Percentiles rank a stretch among this genome's conserved stretches.
These are phyloP conservation scores for Metschnikowia gruessii DNA, from an alignment of 805 yeast genomes.

Conservation along the genomic window DNA sequence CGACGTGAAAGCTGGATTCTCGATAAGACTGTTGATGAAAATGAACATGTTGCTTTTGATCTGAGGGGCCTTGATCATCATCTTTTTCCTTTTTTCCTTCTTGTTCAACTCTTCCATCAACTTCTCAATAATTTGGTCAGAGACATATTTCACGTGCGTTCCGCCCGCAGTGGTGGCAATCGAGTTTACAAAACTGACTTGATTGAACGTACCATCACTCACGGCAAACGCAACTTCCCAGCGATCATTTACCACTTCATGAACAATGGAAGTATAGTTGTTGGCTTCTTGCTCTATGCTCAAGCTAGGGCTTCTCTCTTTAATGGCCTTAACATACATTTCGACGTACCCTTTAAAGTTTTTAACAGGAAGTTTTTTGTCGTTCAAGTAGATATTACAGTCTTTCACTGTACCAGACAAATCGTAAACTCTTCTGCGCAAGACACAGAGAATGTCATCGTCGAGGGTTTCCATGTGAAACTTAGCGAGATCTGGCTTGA, in stretches of 20 bases:
- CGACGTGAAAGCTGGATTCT: constrained; percentile 95
- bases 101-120: constrained; percentile 60
- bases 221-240: constrained; percentile 98
- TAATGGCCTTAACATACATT: constrained; percentile 78
- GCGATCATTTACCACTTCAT: constrained; percentile 76
- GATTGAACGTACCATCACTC: constrained; percentile 86
- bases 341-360: constrained; percentile 87
- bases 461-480: constrained; percentile 86
- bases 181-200: constrained; percentile 94
- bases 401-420: constrained; percentile 90
- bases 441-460: constrained; percentile 75
- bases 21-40: constrained; percentile 87
- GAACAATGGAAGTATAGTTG: constrained; percentile 52
- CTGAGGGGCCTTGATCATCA: constrained; percentile 82
- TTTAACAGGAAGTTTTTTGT: constrained; percentile 61
- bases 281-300: constrained; percentile 31
- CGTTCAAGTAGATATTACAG: constrained; percentile 74
- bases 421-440: constrained; percentile 93
- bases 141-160: constrained; percentile 82
- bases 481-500: constrained; percentile 80
- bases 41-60: constrained; percentile 86
- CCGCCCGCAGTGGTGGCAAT: constrained; percentile 98
- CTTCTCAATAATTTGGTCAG: constrained; percentile 81
- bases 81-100: constrained; percentile 65
- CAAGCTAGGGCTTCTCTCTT: constrained; percentile 42